Evolutionary conservation across 75 land plant species (phyloP), one percentile per base, ranked within the genome.

Genomic region (Larix kaempferi): DNA sequence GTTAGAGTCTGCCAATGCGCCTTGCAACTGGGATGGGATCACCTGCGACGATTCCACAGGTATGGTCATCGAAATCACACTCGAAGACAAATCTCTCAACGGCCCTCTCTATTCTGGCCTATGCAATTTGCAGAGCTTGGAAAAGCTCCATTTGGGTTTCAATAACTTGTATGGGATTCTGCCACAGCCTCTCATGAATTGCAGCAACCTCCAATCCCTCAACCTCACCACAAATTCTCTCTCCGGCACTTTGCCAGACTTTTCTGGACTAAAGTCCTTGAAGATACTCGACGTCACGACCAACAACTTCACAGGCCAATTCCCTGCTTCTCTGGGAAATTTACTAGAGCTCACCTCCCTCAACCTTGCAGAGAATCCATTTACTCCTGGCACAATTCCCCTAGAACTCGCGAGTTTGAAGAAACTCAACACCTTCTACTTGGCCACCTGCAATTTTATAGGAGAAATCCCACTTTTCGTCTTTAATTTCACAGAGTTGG

Each of bases 261-360:
- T 81, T 25, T 17, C 74, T 22, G 22, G 56, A 6, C 14, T 77
- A 23, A 69, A 39, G 44, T 69, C 49, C 39, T 39, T 82, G 57
- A 66, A 78, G 37, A 57, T 56, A 19, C 76, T 82, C 16, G 39
- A 41, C 19, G 33, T 82, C 56, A 58, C 85, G 14, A 71, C 27
- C 26, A 83, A 83, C 65, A 59, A 49, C 1, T 59, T 83, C 52
- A 56, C 74, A n/a, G 85, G 85, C 3, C 4, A 69, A 25, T 79
- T 39, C 49, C 23, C 13, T 39, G 39, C 78, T 23, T 90, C 86
- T 11, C 21, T 93, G 59, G 29, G 59, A 21, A 86, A 78, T 58
- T 91, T 88, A 39, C 81, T 89, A 55, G 57, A 77, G 57, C 83
- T 87, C 15, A 89, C 85, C 76, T 26, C 56, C 22, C 56, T 88